Conservation (phyloP, 179 eudicot genomes). For the Corrigiola litoralis region DNA sequence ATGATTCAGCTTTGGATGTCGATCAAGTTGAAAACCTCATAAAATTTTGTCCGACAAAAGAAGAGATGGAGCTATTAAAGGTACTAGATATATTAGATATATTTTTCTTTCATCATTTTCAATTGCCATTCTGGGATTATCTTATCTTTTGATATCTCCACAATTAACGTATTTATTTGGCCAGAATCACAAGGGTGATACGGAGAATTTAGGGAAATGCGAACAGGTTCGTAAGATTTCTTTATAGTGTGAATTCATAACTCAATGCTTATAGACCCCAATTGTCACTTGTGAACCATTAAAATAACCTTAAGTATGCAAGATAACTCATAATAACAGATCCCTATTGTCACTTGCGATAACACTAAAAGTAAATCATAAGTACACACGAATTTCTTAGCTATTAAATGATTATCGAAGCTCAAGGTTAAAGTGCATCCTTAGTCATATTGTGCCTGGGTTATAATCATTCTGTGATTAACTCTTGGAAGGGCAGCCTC, state of each 20-base stretch:
- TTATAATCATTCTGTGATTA: background rate
- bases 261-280: no score
- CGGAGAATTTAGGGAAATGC: constrained; percentile 78
- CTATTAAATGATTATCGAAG: background rate
- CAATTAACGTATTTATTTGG: constrained; percentile 5
- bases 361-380: background rate
- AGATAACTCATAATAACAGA: no score
- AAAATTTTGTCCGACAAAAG: constrained; percentile 89
- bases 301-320: no score
- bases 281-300: no score
- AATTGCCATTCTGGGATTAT: background rate
- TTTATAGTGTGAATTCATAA: background rate
- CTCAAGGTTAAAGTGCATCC: background rate
- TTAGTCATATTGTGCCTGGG: background rate
- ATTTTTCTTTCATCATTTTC: background rate
- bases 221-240: constrained; percentile 58
- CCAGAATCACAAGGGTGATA: constrained; percentile 84
- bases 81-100: constrained; percentile 29
- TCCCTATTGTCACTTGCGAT: background rate
- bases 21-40: constrained; percentile 92
- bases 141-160: background rate
- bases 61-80: constrained; percentile 83
- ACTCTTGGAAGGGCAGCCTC: background rate
- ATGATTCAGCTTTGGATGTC: constrained; percentile 68
- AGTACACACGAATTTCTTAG: background rate